phyloP scores from a whole-genome alignment of 371 early-diverging fungal genomes.

The Zopfochytrium polystomum region DNA sequence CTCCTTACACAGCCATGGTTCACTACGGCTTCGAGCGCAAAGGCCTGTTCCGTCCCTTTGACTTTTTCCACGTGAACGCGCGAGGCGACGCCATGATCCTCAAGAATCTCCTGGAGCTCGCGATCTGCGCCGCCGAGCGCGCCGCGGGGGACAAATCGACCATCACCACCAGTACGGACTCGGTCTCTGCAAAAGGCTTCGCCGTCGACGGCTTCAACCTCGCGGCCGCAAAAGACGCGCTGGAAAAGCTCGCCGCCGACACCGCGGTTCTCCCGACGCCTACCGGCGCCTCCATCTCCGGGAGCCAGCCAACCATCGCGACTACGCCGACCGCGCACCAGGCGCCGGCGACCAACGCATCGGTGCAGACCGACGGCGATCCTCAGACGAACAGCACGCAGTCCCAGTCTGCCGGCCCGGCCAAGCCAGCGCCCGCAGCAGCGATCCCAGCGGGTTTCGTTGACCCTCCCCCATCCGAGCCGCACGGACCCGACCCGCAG shows the following conservation, averaged over 20 bases:
- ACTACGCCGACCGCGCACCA: background rate
- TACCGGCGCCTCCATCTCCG: background rate
- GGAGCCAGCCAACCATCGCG: background rate
- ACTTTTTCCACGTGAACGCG: slow-evolving; percentile 33
- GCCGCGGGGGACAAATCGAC: too few relatives aligned
- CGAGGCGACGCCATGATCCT: slow-evolving; percentile 33
- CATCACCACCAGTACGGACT: too few relatives aligned
- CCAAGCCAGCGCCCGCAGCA: too few relatives aligned
- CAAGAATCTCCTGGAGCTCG: slow-evolving; percentile 23
- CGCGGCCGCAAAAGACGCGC: slow-evolving; percentile 1
- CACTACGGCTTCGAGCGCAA: slow-evolving; percentile 26
- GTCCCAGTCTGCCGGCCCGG: background rate
- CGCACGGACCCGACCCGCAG: too few relatives aligned
- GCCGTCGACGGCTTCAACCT: slow-evolving; percentile 3
- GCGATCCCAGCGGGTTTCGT: too few relatives aligned
- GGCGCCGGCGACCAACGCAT: slow-evolving; percentile 4
- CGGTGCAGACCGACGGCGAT: background rate
- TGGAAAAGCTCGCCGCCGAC: too few relatives aligned
- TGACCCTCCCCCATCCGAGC: too few relatives aligned
- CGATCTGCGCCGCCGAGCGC: slow-evolving; percentile 23
- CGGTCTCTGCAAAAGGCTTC: slow-evolving; percentile 26
- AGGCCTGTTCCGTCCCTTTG: slow-evolving; percentile 30
- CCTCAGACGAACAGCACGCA: background rate
- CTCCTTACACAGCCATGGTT: slow-evolving; percentile 17
- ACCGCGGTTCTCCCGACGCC: background rate